Evolutionary conservation across 2,329 filamentous ascomycete genomes (phyloP), one percentile per base, ranked within the genome.

Genomic region (Fusarium multiceps): DNA sequence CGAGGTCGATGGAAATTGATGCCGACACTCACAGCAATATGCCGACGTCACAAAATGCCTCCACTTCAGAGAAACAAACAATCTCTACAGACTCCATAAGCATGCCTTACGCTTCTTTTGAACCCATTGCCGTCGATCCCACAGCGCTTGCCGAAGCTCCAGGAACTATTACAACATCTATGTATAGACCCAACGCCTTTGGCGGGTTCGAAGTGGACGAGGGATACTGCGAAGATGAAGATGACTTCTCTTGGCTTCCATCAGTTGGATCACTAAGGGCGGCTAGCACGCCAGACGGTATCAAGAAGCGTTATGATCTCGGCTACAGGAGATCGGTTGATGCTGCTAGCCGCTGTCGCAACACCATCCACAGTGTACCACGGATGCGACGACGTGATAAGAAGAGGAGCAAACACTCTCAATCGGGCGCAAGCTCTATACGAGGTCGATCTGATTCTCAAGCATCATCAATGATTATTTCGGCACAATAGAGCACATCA

Each of bases 321-420:
- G 65, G 60, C 37, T 75, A 69, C 37, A 67, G 71, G 43, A 64
- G 71, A 32, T 75, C 74, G 6, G 54, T 46, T 18, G 74, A 75
- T 48, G 74, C 72, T n/a, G 74, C 72, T 37, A 72, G 60, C 20
- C 59, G 59, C 25, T 75, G 74, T 50, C 64, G 56, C 57, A 75
- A 75, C 21, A 67, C 72, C 23, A 57, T 75, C 7, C 71, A 73
- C 41, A 69, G 60, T 46, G 56, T 66, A 8, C 74, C 74, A 18
- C 69, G 74, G 25, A 75, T 75, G 74, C 69, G 74, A 55, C 69
- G 74, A n/a, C 72, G 74, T 49, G 71, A 75, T 41, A 75, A 73
- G 54, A 73, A 64, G 45, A 63, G 46, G 41, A 66, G 53, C 23
- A 71, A 54, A 30, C 65, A 65, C 23, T 53, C 37, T 27, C 57